Percentiles rank a stretch among this genome's conserved stretches.
phyloP scores from a whole-genome alignment of 1,139 yeast genomes.

The Saccharomyces hybrid region DNA sequence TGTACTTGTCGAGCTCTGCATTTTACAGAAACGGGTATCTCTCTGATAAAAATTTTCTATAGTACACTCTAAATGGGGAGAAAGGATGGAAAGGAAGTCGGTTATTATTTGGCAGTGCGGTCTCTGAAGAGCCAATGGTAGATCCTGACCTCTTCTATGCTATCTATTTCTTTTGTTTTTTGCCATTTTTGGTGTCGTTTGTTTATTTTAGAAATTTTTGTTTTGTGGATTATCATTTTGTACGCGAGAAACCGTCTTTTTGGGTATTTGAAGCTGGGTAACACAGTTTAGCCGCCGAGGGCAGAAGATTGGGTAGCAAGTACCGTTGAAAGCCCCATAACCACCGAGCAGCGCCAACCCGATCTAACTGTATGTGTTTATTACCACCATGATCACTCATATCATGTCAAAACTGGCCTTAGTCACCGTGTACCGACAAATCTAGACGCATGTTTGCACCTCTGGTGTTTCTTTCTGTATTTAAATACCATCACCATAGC shows the following conservation, averaged over 20 bases:
- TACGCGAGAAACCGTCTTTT: not conserved
- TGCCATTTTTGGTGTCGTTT: not conserved
- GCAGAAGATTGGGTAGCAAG: not conserved
- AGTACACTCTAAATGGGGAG: not conserved
- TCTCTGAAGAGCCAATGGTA: not conserved
- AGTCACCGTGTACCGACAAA: not conserved
- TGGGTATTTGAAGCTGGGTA: not conserved
- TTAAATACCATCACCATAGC: not conserved
- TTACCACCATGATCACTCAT: not conserved
- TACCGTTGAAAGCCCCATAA: not conserved
- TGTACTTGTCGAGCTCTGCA: slow-evolving; percentile 1
- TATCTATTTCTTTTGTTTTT: not conserved
- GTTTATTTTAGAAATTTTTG: not conserved
- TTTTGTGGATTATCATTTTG: not conserved
- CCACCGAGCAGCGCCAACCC: not conserved
- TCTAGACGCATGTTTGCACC: not conserved
- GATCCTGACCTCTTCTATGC: not conserved
- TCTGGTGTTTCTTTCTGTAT: not conserved
- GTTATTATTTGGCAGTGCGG: not conserved
- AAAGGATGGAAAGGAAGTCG: not conserved
- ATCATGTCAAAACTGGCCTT: not conserved
- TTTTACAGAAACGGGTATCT: slow-evolving; percentile 1
- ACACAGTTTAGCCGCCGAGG: not conserved
- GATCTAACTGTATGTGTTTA: not conserved
- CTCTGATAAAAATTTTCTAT: not conserved